Evolutionary conservation across 2,329 filamentous ascomycete genomes (phyloP), one percentile per base, ranked within the genome.

Genomic region (Erysiphe neolycopersici): DNA sequence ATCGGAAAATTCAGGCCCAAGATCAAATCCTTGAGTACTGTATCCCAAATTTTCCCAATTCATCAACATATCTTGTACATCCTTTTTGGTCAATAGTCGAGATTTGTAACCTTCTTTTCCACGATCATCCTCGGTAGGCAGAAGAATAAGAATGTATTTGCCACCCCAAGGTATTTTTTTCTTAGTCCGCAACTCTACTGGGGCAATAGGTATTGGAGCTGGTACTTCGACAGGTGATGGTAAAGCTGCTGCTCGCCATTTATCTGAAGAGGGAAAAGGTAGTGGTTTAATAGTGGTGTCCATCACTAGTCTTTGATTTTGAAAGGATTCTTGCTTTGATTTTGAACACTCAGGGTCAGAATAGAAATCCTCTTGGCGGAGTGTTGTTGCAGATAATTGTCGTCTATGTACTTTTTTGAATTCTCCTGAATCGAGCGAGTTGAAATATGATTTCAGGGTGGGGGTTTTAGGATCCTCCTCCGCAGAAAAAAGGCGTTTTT

Each of bases 101-200:
- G 69, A 66, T 0, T 64, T 60, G 33, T 65, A 64, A 36, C 68
- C 69, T 1, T 63, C 62, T 38, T 67, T 64, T 17, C 77, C 77
- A 49, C 76, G 68, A 43, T 71, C 66, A 43, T 79, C 75, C 47
- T 80, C 73, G 39, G 68, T 62, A 5, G 79, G 80, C 17, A 85
- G 60, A 22, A 75, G 62, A 22, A 75, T 62, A 38, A 85, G 73
- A 43, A 82, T 81, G 46, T 71, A 74, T 61, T 82, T 84, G 45
- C 76, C 76, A 53, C 69, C 77, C 77, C 79, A 84, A 39, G 68
- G 66, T 2, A 85, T 64, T 60, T 76, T 81, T 57, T 79, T 84
- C 60, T 69, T 80, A 8, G 70, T 49, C 12, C 71, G 62, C n/a
- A 71, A 70, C 5, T 60, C 61, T 43, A 54, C 53, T 5, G 50